These are phyloP conservation scores for Lentinula aciculospora DNA, from an alignment of 768 basidiomycete genomes.

Conservation along the genomic window DNA sequence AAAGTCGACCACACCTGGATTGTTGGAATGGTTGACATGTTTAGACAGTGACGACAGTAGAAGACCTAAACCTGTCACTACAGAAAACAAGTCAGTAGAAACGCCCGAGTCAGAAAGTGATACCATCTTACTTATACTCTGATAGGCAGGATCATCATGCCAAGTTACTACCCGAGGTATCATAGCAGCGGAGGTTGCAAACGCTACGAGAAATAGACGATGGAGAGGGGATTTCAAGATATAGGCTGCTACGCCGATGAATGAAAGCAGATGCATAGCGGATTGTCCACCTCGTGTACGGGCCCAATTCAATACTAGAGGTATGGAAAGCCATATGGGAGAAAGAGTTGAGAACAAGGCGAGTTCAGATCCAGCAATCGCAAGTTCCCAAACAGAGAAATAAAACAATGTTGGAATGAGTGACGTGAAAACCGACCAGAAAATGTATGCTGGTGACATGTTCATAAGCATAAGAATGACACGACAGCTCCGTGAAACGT, in stretches of 20 bases:
- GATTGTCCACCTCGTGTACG: constrained; percentile 43
- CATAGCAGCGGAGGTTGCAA: constrained; percentile 45
- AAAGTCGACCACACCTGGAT: constrained; percentile 49
- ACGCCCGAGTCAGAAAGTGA: not conserved
- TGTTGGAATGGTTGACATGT: constrained; percentile 74
- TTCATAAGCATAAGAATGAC: not conserved
- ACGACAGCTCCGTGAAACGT: constrained; percentile 17
- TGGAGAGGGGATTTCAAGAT: constrained; percentile 41
- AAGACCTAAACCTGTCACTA: constrained; percentile 65
- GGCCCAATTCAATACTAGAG: constrained; percentile 38
- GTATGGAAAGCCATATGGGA: constrained; percentile 51
- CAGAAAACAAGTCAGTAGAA: constrained; percentile 1
- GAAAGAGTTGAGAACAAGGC: constrained; percentile 69
- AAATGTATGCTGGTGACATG: constrained; percentile 57
- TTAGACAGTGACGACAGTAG: constrained; percentile 65
- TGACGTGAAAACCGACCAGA: constrained; percentile 80
- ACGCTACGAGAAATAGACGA: constrained; percentile 52
- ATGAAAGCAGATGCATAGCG: constrained; percentile 39
- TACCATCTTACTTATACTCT: constrained; percentile 38
- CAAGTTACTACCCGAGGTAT: constrained; percentile 50
- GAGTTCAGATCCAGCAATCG: constrained; percentile 77
- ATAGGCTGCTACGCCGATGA: constrained; percentile 52
- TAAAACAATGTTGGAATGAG: constrained; percentile 82
- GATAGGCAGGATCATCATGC: constrained; percentile 39
- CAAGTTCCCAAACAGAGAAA: constrained; percentile 89